Base-by-base conservation (phyloP, 768 basidiomycete genomes). In the Pisolithus sp. region DNA sequence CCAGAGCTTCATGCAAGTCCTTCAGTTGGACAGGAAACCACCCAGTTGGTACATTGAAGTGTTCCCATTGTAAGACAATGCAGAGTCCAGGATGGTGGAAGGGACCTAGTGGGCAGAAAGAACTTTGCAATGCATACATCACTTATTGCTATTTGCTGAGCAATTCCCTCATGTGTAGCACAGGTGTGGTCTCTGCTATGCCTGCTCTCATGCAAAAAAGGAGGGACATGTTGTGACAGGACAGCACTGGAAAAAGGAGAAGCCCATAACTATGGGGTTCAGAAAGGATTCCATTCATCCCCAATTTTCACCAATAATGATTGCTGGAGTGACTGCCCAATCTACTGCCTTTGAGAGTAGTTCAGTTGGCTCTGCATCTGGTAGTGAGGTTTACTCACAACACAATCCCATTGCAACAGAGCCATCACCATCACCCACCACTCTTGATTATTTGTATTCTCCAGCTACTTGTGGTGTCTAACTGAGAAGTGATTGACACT, bases 11-110 rank as follows among this genome's bases (percentile, higher is more conserved):
- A 42, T 73, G 79, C 49, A 82, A 81, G 43, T 68, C 73, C 23
- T 71, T 72, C 43, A 67, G 64, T 30, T 70, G 74, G 21, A 57
- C 45, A 20, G 59, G 83, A 18, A 88, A 85, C 58, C 78, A 89
- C 20, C 89, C 90, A 0, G 74, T 76, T 48, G 90, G 90, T 0
- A 73, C 93, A 17, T 64, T 77, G 52, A 79, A 79, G 59, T 93
- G 90, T 67, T 78, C 82, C 20, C 89, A 85, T 63, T 93, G 91
- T 69, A 86, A 83, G 68, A 83, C 77, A 10, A 89, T 84, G 7
- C 77, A 78, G 7, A 92, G 89, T 62, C 91, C 91, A 0, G 91
- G 93, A 67, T 93, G 91, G 91, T 74, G 91, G 64, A 93, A 93
- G 68, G 91, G 91, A 18, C 89, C 89, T 49, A 89, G 80, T 60